A percentile compares a stretch with the other conserved stretches of the same genome.
These are phyloP conservation scores for Eragrostis nindensis DNA, from an alignment of 176 grass and related monocot species.

Conservation along the genomic window DNA sequence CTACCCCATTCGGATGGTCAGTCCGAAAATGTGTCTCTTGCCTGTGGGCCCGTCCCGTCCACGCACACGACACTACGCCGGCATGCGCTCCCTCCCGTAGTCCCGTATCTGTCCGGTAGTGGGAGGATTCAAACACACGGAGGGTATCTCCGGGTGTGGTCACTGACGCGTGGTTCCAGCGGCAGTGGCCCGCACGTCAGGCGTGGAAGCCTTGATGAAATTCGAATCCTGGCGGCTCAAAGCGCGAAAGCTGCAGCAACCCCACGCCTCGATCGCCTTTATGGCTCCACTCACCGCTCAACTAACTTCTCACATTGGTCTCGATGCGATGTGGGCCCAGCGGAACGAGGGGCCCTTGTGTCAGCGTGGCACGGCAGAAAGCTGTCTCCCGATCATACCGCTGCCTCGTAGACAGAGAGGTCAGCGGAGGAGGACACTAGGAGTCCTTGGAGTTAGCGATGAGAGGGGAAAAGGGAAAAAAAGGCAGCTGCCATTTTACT, in stretches of 20 bases:
- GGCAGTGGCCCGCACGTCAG: not conserved
- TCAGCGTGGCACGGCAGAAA: not conserved
- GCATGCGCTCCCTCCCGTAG: constrained; percentile 6
- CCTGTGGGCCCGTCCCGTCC: not conserved
- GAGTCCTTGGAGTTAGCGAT: constrained; percentile 37
- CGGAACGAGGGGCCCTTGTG: too few relatives aligned
- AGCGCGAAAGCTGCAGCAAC: constrained; percentile 29
- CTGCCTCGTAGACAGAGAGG: constrained; percentile 28
- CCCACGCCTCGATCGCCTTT: constrained; percentile 2
- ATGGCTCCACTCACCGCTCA: not conserved
- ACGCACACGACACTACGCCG: not conserved
- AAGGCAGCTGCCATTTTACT: not conserved
- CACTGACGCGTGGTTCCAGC: accelerated
- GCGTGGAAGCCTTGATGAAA: not conserved
- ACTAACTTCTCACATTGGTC: accelerated
- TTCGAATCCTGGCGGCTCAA: constrained; percentile 26
- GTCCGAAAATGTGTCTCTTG: constrained; percentile 12
- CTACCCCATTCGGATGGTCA: not conserved
- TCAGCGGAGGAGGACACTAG: constrained; percentile 11
- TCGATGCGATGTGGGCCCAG: not conserved
- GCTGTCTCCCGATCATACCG: not conserved
- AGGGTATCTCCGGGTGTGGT: too few relatives aligned
- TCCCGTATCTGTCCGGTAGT: constrained; percentile 1
- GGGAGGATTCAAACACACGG: constrained; percentile 1
- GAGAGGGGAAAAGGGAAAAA: not conserved